Conservation (phyloP, 163 green algal genomes). For the Coccomyxa subellipsoidea region DNA sequence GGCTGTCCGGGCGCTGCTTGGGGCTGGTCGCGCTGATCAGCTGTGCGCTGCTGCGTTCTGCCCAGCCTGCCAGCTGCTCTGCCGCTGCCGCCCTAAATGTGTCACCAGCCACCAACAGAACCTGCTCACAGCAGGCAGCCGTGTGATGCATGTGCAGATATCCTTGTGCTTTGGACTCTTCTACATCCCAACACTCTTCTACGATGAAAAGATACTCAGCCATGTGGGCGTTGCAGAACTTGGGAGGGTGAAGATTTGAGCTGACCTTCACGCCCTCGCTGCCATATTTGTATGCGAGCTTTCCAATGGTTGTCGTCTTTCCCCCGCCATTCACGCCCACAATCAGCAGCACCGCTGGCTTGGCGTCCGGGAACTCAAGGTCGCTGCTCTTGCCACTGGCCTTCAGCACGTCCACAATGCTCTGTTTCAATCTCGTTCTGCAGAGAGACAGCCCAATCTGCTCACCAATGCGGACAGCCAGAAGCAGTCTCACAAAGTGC, state of each 20-base stretch:
- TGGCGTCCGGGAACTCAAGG: slow-evolving; percentile 33
- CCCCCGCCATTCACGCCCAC: slow-evolving; percentile 89
- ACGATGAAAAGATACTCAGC: neutral
- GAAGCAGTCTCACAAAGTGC: no score
- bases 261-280: slow-evolving; percentile 60
- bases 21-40: slow-evolving; percentile 39
- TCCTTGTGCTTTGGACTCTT: neutral
- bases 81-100: slow-evolving; percentile 94
- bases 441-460: neutral
- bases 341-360: slow-evolving; percentile 70
- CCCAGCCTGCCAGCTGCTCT: slow-evolving; percentile 94
- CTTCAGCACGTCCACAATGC: slow-evolving; percentile 65
- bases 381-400: slow-evolving; percentile 17
- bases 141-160: neutral
- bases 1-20: slow-evolving; percentile 39
- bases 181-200: neutral
- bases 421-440: slow-evolving; percentile 42
- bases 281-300: slow-evolving; percentile 79
- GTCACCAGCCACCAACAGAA: slow-evolving; percentile 89
- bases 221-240: neutral
- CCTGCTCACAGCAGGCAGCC: slow-evolving; percentile 22
- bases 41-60: slow-evolving; percentile 52
- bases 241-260: neutral
- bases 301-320: slow-evolving; percentile 90
- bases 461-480: no score